Conservation (phyloP, 164 flowering plant genomes). For the Hamamelis virginiana region DNA sequence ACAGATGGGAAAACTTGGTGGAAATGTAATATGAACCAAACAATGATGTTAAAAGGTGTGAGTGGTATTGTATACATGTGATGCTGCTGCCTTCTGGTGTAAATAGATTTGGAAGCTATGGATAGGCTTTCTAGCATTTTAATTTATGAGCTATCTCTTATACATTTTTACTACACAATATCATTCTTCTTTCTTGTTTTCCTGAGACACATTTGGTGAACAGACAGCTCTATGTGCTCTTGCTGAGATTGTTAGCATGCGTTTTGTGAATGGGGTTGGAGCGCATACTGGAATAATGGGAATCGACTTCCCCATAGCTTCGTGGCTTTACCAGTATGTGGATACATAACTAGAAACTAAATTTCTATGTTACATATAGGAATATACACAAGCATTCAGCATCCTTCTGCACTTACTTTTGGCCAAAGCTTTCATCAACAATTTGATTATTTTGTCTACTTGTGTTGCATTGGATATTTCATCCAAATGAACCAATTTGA, state of each 20-base stretch:
- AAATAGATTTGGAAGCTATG: too few species aligned
- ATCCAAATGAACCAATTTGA: background rate
- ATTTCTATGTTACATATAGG: background rate
- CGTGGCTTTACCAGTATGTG: conserved; percentile 80
- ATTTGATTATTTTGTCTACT: background rate
- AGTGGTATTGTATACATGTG: too few species aligned
- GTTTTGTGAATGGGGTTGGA: conserved; percentile 69
- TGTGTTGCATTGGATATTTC: background rate
- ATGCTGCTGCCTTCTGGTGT: too few species aligned
- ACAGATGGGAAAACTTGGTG: too few species aligned
- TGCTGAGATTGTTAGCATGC: conserved; percentile 79
- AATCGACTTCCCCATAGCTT: conserved; percentile 65
- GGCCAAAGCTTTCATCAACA: background rate
- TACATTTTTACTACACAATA: background rate
- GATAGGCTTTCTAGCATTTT: too few species aligned
- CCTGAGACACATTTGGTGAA: conserved; percentile 6
- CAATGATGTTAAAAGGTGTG: too few species aligned
- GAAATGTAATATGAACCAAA: too few species aligned
- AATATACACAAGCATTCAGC: background rate
- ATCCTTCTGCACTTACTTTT: background rate
- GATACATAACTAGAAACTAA: background rate
- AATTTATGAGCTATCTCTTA: too few species aligned
- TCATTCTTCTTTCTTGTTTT: conserved; percentile 6
- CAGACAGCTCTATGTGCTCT: conserved; percentile 79
- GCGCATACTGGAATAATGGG: conserved; percentile 74